phyloP scores from a whole-genome alignment of 345 rosid species.

The Syzygium oleosum region DNA sequence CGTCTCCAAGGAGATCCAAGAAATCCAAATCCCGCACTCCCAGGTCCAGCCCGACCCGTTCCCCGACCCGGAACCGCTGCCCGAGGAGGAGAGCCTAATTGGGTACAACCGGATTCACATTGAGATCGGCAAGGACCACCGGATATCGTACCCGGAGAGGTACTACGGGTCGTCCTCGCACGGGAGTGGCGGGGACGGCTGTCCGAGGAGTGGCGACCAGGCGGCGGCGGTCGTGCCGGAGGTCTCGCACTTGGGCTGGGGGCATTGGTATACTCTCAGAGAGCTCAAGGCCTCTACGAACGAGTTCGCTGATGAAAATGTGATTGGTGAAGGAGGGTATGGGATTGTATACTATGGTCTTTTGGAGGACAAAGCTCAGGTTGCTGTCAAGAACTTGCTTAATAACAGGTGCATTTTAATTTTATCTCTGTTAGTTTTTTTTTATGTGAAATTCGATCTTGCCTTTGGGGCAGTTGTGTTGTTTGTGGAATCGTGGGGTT shows the following conservation, averaged over 20 bases:
- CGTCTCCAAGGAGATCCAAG: slow-evolving; percentile 78
- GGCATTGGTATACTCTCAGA: slow-evolving; percentile 59
- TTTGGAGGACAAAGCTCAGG: slow-evolving; percentile 51
- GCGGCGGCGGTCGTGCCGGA: slow-evolving; percentile 36
- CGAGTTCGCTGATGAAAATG: slow-evolving; percentile 69
- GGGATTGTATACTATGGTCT: slow-evolving; percentile 86
- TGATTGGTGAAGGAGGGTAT: slow-evolving; percentile 91
- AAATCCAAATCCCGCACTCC: slow-evolving; percentile 24
- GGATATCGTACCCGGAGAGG: slow-evolving; percentile 33
- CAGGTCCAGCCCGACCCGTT: slow-evolving; percentile 17
- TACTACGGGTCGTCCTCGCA: slow-evolving; percentile 9
- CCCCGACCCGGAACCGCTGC: slow-evolving; percentile 22
- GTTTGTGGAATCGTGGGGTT: background rate
- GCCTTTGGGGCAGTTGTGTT: background rate
- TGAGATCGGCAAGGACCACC: slow-evolving; percentile 46
- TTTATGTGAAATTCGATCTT: background rate
- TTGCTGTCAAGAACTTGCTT: slow-evolving; percentile 88
- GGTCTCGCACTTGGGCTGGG: slow-evolving; percentile 52
- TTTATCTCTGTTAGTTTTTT: background rate
- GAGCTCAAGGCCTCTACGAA: slow-evolving; percentile 75
- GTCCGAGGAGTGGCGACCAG: slow-evolving; percentile 21
- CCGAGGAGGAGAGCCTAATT: slow-evolving; percentile 37
- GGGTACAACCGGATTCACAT: slow-evolving; percentile 39
- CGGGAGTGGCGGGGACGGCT: slow-evolving; percentile 28
- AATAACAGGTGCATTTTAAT: slow-evolving; percentile 59